These are phyloP conservation scores for Leishmania martiniquensis DNA, from an alignment of 208 protist species.

Conservation along the genomic window DNA sequence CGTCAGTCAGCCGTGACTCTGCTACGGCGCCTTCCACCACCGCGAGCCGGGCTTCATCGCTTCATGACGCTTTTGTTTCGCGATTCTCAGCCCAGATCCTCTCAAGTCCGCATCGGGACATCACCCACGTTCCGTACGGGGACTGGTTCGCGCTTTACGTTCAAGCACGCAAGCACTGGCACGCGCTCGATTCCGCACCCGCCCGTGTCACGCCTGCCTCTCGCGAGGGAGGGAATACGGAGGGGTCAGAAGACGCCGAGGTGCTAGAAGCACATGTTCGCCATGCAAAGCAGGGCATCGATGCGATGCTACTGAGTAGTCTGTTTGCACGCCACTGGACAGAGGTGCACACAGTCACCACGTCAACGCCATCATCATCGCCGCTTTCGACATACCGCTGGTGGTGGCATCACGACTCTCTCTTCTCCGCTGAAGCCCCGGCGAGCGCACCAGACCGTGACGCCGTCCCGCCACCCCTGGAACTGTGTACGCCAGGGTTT, in stretches of 20 bases:
- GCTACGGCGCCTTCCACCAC: background rate
- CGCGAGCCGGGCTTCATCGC: background rate
- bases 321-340: constrained; percentile 65
- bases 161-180: constrained; percentile 28
- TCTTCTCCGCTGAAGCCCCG: background rate
- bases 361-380: background rate
- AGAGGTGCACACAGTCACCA: constrained; percentile 31
- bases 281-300: constrained; percentile 23
- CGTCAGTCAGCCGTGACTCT: background rate
- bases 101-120: constrained; percentile 62
- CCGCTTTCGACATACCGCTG: constrained; percentile 27
- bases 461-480: constrained; percentile 4
- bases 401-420: constrained; percentile 25
- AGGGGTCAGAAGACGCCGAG: background rate
- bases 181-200: background rate
- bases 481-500: constrained; percentile 42
- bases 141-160: constrained; percentile 79
- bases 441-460: background rate
- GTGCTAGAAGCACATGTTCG: background rate
- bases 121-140: constrained; percentile 61
- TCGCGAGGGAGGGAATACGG: background rate
- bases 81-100: constrained; percentile 42
- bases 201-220: background rate
- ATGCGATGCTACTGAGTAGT: constrained; percentile 65
- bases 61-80: background rate